phyloP scores from a whole-genome alignment of 1,284 basidiomycete species.

The Lentinula novae-zelandiae region DNA sequence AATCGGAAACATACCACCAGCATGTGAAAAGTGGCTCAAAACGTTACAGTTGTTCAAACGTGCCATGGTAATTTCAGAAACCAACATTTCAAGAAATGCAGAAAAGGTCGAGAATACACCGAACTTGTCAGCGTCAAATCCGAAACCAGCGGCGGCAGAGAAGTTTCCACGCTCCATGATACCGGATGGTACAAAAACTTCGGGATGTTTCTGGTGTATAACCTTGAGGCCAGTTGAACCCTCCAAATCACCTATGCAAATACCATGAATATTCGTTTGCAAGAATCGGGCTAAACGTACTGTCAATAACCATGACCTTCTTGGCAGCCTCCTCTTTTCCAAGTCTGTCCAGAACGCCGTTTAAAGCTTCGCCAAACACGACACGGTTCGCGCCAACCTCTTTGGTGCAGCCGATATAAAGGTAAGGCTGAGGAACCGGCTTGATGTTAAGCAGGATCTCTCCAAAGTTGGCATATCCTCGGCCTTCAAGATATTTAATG shows the following conservation, averaged over 20 bases:
- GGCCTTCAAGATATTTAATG: constrained; percentile 63
- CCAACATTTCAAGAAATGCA: constrained; percentile 84
- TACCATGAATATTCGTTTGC: background rate
- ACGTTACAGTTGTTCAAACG: constrained; percentile 83
- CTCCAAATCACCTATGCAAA: constrained; percentile 64
- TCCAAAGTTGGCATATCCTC: constrained; percentile 57
- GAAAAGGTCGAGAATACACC: constrained; percentile 86
- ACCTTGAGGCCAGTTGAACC: constrained; percentile 83
- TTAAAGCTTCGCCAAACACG: constrained; percentile 81
- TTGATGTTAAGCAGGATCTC: constrained; percentile 66
- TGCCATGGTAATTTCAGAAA: constrained; percentile 89
- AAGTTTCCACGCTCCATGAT: constrained; percentile 85
- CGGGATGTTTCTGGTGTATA: constrained; percentile 84
- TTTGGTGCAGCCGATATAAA: constrained; percentile 65
- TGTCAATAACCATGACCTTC: constrained; percentile 85
- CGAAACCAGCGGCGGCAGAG: constrained; percentile 83
- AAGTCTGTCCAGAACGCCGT: constrained; percentile 67
- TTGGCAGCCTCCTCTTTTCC: constrained; percentile 73
- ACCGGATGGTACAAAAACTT: constrained; percentile 79
- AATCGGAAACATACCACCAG: constrained; percentile 52
- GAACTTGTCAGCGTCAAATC: constrained; percentile 69
- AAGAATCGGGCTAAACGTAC: constrained; percentile 34
- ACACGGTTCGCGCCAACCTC: constrained; percentile 78
- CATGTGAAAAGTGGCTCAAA: constrained; percentile 83
- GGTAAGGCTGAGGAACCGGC: constrained; percentile 51